Evolutionary conservation across 768 basidiomycete genomes (phyloP), one percentile per base, ranked within the genome.

Genomic region (Lactifluus hygrophoroides): DNA sequence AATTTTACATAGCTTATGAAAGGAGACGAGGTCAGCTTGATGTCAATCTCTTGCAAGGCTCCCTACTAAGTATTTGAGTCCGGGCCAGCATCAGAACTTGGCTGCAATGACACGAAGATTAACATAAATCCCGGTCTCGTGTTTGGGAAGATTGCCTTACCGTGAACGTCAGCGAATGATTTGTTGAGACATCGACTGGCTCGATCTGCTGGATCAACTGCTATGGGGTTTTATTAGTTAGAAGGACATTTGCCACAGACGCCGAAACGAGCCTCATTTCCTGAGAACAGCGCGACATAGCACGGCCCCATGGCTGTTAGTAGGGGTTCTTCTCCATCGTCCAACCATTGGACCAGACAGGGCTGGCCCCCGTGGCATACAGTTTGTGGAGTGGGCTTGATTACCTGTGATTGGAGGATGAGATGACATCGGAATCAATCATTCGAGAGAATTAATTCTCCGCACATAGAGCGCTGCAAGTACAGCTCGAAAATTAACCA

Each of bases 301-400:
- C 79, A 76, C 0, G 78, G 67, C 3, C 85, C 85, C 48, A 88
- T 77, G 34, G 65, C 57, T 6, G 71, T 42, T n/a, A 80, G 61
- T 17, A 80, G 67, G 3, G 88, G 87, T 1, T 55, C 37, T 10
- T 59, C 38, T 17, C 86, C 86, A 60, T 90, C 74, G 54, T 90
- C 87, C 1, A 80, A 58, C 86, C 86, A 90, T 45, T 73, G 56
- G 7, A 88, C 75, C 0, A 67, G 69, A 69, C 83, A 86, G 6
- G 76, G 60, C 61, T 80, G 68, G 11, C 81, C 83, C 25, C 73
- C 87, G 38, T 71, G 71, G 67, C 83, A 87, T 45, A 43, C 43
- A 3, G 46, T 51, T 8, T 21, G 43, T 17, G n/a, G 5, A 17
- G 27, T 38, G 8, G 64, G 64, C 21, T 11, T 37, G 10, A 57